Percentiles rank a stretch among this genome's conserved stretches.
phyloP scores from a whole-genome alignment of 179 eudicot genomes.

The Silene noctiflora region DNA sequence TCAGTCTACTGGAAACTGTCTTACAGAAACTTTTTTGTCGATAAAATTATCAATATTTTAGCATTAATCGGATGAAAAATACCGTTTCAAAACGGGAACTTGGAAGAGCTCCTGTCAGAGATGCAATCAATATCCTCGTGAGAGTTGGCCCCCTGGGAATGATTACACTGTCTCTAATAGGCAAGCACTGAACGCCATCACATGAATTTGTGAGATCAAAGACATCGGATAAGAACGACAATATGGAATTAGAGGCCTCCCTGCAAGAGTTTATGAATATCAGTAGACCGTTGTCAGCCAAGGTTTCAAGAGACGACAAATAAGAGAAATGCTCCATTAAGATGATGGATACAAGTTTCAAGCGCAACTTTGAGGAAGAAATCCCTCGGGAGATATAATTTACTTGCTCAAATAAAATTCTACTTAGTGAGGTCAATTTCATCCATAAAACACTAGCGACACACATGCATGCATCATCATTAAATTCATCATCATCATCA shows the following conservation, averaged over 20 bases:
- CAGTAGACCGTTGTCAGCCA: not conserved
- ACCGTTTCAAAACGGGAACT: constrained; percentile 86
- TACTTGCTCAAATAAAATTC: not conserved
- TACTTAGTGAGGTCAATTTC: not conserved
- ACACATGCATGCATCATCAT: no score
- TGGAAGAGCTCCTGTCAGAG: constrained; percentile 93
- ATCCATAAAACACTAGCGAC: not conserved
- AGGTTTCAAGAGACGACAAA: not conserved
- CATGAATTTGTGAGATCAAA: constrained; percentile 72
- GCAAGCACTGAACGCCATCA: constrained; percentile 48
- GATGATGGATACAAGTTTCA: not conserved
- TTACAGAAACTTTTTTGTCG: not conserved
- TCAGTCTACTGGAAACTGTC: not conserved
- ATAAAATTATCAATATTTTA: not conserved
- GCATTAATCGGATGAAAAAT: not conserved
- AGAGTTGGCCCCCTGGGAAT: constrained; percentile 78
- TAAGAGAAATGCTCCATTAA: not conserved
- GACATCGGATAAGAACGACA: constrained; percentile 81
- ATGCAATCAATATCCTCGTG: constrained; percentile 82
- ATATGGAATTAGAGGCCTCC: constrained; percentile 95
- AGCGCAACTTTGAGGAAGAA: not conserved
- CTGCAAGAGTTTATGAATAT: constrained; percentile 41
- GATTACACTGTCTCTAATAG: constrained; percentile 71
- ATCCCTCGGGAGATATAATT: not conserved
- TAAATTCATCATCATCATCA: no score